A percentile compares a stretch with the other conserved stretches of the same genome.
Conservation (phyloP, 257 asterid species). For the Lycium ferocissimum region DNA sequence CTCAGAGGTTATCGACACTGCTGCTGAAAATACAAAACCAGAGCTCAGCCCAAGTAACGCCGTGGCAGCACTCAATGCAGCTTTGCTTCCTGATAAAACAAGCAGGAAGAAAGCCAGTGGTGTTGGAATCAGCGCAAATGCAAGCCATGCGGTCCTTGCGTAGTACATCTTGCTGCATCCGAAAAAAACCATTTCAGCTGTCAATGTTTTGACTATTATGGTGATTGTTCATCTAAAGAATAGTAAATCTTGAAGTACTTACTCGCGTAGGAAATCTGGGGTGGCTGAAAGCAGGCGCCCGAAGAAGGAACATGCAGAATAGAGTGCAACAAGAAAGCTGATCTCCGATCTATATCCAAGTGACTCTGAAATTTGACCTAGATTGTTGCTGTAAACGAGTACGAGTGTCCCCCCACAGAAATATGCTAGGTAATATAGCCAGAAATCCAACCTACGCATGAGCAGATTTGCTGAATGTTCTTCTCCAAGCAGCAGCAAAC, state of each 20-base stretch:
- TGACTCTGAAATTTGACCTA: slow-evolving; percentile 72
- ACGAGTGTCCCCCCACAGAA: slow-evolving; percentile 71
- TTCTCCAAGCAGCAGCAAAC: slow-evolving; percentile 55
- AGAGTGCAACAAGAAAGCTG: slow-evolving; percentile 58
- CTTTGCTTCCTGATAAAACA: slow-evolving; percentile 48
- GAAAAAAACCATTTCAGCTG: slow-evolving; percentile 11
- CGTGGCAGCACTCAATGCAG: slow-evolving; percentile 50
- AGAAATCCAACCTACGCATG: slow-evolving; percentile 53
- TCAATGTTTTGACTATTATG: background rate
- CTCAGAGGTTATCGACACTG: slow-evolving; percentile 68
- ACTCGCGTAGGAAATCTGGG: slow-evolving; percentile 58
- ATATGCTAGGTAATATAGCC: slow-evolving; percentile 69
- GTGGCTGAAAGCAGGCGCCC: slow-evolving; percentile 70
- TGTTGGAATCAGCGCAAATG: slow-evolving; percentile 56
- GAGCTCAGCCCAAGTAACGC: slow-evolving; percentile 68
- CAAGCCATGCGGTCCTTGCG: slow-evolving; percentile 68
- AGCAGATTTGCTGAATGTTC: slow-evolving; percentile 59
- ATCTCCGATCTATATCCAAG: slow-evolving; percentile 54
- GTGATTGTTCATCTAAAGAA: background rate
- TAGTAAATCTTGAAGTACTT: slow-evolving; percentile 32
- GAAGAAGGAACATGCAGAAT: slow-evolving; percentile 70
- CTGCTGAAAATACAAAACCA: slow-evolving; percentile 63
- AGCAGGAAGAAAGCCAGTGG: slow-evolving; percentile 62
- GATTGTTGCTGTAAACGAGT: slow-evolving; percentile 65
- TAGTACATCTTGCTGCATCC: slow-evolving; percentile 56